Evolutionary conservation across 192 early-diverging fungal species (phyloP).

Genomic region (Linnemannia schmuckeri): DNA sequence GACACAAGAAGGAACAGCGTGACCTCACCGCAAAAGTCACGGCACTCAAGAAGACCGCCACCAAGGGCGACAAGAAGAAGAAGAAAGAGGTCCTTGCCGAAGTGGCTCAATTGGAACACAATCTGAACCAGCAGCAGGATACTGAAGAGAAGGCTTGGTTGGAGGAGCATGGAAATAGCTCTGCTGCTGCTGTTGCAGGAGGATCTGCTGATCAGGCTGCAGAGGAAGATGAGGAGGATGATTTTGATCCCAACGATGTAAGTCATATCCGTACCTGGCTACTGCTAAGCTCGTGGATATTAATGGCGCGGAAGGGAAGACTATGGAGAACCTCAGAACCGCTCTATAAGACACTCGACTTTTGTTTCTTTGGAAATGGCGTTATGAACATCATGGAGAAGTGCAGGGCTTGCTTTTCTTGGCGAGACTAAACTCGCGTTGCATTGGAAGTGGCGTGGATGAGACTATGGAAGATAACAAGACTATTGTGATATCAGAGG

Average conservation of each 20-base stretch:
- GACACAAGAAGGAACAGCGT: slow-evolving; percentile 85
- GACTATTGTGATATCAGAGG: too few relatives aligned
- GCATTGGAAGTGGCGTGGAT: too few relatives aligned
- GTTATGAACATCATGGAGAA: neutral
- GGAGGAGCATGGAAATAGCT: slow-evolving; percentile 11
- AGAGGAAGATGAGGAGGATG: slow-evolving; percentile 39
- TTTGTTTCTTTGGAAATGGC: neutral
- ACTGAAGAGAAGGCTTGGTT: slow-evolving; percentile 65
- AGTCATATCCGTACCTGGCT: neutral
- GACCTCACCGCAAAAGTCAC: slow-evolving; percentile 78
- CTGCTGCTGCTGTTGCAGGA: neutral
- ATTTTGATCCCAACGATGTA: slow-evolving; percentile 52
- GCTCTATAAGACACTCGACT: neutral
- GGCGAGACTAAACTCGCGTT: too few relatives aligned
- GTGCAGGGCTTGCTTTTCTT: too few relatives aligned
- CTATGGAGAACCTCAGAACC: neutral
- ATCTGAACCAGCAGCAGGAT: slow-evolving; percentile 72
- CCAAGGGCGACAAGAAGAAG: slow-evolving; percentile 89
- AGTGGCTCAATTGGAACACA: slow-evolving; percentile 75
- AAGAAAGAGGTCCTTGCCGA: slow-evolving; percentile 82
- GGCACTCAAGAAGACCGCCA: slow-evolving; percentile 81
- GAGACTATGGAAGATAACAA: too few relatives aligned
- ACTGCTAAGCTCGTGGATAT: neutral
- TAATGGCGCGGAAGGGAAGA: neutral
- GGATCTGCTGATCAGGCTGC: neutral